A percentile compares a stretch with the other conserved stretches of the same genome.
Conservation (phyloP, 345 rosid species). For the Salix brachista region DNA sequence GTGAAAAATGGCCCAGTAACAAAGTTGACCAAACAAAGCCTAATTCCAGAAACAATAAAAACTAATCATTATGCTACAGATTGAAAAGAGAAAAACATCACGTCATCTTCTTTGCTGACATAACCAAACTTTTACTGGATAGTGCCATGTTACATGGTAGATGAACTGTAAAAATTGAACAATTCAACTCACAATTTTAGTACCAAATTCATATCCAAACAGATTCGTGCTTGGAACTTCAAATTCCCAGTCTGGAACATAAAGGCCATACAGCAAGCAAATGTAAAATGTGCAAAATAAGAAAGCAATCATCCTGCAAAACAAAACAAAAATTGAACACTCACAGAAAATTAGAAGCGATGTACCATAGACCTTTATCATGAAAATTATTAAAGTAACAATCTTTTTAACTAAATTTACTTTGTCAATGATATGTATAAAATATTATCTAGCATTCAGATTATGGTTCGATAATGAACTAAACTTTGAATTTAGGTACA, state of each 20-base stretch:
- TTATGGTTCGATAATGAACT: neutral
- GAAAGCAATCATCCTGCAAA: conserved; percentile 44
- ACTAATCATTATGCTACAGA: neutral
- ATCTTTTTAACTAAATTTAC: neutral
- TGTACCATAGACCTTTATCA: neutral
- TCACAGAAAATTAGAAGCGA: neutral
- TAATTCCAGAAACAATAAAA: neutral
- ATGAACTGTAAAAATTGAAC: neutral
- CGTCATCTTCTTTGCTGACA: neutral
- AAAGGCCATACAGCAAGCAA: conserved; percentile 48
- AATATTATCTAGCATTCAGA: neutral
- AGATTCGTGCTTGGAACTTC: conserved; percentile 26
- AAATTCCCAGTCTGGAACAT: conserved; percentile 57
- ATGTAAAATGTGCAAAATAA: conserved; percentile 36
- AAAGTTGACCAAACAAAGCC: neutral
- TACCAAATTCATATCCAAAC: conserved; percentile 20
- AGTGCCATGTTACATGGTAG: neutral
- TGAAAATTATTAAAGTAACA: neutral
- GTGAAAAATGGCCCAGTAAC: neutral
- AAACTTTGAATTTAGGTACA: neutral
- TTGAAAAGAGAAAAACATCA: neutral
- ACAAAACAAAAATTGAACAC: conserved; percentile 11
- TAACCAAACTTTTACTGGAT: neutral
- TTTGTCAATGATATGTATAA: neutral
- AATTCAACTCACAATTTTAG: conserved; percentile 41